Evolutionary conservation across 768 basidiomycete genomes (phyloP).

Genomic region (Pulveroboletus sp.): DNA sequence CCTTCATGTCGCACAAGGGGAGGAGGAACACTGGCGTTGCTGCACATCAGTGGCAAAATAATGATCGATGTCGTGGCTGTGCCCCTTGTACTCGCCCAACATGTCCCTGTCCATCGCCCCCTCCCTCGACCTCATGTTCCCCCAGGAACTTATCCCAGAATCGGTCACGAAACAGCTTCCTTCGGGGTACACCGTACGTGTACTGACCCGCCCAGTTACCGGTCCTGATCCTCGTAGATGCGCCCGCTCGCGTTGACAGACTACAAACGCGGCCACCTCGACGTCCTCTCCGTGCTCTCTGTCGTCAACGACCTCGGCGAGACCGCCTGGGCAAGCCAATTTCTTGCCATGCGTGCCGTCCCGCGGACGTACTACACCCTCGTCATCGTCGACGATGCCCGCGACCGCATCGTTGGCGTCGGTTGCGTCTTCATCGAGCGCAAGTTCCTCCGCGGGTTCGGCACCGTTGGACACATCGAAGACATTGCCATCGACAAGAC

Average conservation of each 20-base stretch:
- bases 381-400: slow-evolving; percentile 72
- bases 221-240: slow-evolving; percentile 46
- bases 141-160: slow-evolving; percentile 62
- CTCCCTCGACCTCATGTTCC: slow-evolving; percentile 77
- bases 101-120: slow-evolving; percentile 29
- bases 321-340: slow-evolving; percentile 66
- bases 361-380: slow-evolving; percentile 75
- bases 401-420: slow-evolving; percentile 78
- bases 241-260: slow-evolving; percentile 88
- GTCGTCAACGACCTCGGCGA: slow-evolving; percentile 64
- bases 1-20: too few species aligned
- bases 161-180: slow-evolving; percentile 60
- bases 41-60: too few species aligned
- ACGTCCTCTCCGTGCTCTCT: slow-evolving; percentile 73
- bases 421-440: slow-evolving; percentile 87
- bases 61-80: too few species aligned
- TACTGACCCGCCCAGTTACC: slow-evolving; percentile 2
- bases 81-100: too few species aligned
- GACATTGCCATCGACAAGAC: slow-evolving; percentile 91
- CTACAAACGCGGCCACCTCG: slow-evolving; percentile 75
- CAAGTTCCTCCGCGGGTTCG: slow-evolving; percentile 88
- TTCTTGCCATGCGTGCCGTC: slow-evolving; percentile 51
- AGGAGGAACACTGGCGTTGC: too few species aligned
- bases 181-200: slow-evolving; percentile 34
- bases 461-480: slow-evolving; percentile 92